Evolutionary conservation across 139 green algal genomes (phyloP).

Genomic region (Tetradesmus obliquus): DNA sequence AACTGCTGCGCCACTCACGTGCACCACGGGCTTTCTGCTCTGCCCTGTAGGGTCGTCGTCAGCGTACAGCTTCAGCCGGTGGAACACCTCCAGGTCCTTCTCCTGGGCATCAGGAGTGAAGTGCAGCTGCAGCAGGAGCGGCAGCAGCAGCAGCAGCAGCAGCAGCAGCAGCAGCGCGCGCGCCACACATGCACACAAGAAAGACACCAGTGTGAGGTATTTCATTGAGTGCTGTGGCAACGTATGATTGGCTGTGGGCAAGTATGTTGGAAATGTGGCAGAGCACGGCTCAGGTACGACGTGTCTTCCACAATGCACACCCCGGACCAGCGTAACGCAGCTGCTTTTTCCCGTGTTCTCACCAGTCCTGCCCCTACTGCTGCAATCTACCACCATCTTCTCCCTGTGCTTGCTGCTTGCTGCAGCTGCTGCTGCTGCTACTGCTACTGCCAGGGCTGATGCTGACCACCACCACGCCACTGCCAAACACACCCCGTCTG

Average conservation of each 20-base stretch:
- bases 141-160: not conserved
- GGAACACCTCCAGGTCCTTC: conserved; percentile 78
- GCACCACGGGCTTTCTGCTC: conserved; percentile 81
- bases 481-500: conserved; percentile 98
- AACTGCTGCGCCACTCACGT: not conserved
- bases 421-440: no score
- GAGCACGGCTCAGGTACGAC: no score
- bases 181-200: not conserved
- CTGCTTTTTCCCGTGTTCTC: no score
- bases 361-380: no score
- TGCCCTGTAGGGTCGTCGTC: conserved; percentile 62
- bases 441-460: not conserved
- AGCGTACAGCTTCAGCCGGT: conserved; percentile 88
- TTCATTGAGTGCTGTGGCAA: not conserved
- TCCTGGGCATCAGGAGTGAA: conserved; percentile 81
- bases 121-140: conserved; percentile 62
- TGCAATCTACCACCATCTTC: no score
- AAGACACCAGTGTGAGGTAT: not conserved
- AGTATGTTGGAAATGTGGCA: not conserved
- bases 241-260: not conserved
- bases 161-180: not conserved
- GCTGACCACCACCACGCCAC: conserved; percentile 67
- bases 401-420: no score
- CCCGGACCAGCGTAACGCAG: no score
- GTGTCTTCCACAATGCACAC: no score